These are phyloP conservation scores for Penicillium sp. DNA, from an alignment of 2,329 filamentous ascomycete species.

Conservation along the genomic window DNA sequence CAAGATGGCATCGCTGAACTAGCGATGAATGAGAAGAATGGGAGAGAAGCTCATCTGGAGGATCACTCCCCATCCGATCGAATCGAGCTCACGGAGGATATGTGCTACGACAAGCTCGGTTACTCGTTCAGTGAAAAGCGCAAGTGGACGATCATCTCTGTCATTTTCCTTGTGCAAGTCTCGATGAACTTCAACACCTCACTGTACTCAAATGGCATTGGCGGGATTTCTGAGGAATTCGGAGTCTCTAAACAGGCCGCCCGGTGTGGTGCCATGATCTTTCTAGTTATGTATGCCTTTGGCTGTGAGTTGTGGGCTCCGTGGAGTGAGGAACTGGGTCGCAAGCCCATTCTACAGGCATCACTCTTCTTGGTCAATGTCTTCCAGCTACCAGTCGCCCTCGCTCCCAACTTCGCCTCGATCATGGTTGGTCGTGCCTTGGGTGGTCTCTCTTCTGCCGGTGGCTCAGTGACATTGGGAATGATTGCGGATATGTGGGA, in stretches of 20 bases:
- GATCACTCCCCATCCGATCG: conserved; percentile 24
- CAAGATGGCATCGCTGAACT: conserved; percentile 22
- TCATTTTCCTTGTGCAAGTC: conserved; percentile 67
- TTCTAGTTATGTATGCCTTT: conserved; percentile 74
- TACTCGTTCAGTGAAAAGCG: conserved; percentile 56
- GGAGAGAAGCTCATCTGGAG: conserved; percentile 23
- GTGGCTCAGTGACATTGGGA: conserved; percentile 65
- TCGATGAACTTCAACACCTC: conserved; percentile 77
- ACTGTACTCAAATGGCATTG: conserved; percentile 63
- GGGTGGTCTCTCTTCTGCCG: conserved; percentile 64
- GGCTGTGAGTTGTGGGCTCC: conserved; percentile 85
- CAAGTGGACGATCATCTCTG: conserved; percentile 67
- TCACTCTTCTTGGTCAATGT: conserved; percentile 71
- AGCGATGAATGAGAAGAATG: conserved; percentile 19
- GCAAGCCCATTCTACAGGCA: conserved; percentile 67
- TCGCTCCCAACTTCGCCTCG: conserved; percentile 66
- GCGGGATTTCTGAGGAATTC: conserved; percentile 62
- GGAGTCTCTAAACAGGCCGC: conserved; percentile 62
- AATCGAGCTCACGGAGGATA: conserved; percentile 46
- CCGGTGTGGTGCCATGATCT: conserved; percentile 68
- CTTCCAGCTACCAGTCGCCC: conserved; percentile 65
- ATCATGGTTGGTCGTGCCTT: conserved; percentile 65
- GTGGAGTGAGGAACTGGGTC: conserved; percentile 77
- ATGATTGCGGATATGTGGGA: conserved; percentile 74
- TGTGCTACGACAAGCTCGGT: conserved; percentile 62